Conservation (phyloP, 225 moss, liverwort and hornwort species). For the Antitrichia curtipendula region DNA sequence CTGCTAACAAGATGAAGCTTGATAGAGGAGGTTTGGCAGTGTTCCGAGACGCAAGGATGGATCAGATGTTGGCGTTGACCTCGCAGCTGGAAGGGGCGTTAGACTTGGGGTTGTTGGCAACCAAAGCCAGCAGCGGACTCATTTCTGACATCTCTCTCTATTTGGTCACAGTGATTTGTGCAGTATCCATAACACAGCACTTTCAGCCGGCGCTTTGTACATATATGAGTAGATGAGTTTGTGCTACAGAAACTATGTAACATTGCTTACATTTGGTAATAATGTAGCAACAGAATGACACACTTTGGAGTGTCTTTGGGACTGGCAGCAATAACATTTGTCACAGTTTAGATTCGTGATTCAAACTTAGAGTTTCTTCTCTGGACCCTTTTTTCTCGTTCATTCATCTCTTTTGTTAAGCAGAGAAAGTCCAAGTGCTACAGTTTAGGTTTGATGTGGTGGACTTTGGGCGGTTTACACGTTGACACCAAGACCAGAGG, state of each 20-base stretch:
- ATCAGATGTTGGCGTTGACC: slow-evolving; percentile 24
- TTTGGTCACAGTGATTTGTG: slow-evolving; percentile 33
- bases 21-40: slow-evolving; percentile 11
- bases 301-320: neutral
- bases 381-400: neutral
- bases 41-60: slow-evolving; percentile 1
- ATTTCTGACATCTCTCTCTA: slow-evolving; percentile 28
- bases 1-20: neutral
- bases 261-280: neutral
- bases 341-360: neutral
- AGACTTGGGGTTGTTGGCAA: slow-evolving; percentile 17
- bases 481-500: neutral
- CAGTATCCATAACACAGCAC: slow-evolving; percentile 15
- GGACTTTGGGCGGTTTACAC: neutral
- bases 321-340: neutral
- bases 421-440: neutral
- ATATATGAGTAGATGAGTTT: slow-evolving; percentile 8
- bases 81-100: slow-evolving; percentile 38
- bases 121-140: slow-evolving; percentile 26
- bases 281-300: neutral
- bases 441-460: neutral
- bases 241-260: neutral
- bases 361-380: neutral
- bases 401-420: neutral
- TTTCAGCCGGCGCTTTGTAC: slow-evolving; percentile 18